Evolutionary conservation across 371 early-diverging fungal species (phyloP), one percentile per base, ranked within the genome.

Genomic region (Phascolomyces articulosus): DNA sequence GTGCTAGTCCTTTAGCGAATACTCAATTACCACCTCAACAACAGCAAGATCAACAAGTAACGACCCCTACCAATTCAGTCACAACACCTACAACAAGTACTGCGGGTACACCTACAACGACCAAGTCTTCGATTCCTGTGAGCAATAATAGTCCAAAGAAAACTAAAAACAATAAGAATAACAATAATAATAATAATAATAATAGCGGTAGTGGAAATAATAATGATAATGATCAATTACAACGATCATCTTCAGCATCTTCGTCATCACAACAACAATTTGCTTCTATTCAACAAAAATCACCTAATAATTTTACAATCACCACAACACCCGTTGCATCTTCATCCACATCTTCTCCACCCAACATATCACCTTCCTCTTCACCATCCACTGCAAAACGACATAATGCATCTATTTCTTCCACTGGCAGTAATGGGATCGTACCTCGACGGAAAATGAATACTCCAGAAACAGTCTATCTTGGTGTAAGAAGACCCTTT

Each of bases 401-500:
- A 23, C 51, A 51, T 24, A 51, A 51, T 51, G 6, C 51, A 51
- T 51, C 51, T n/a, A 29, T 55, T n/a, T 59, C 60, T n/a, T 59
- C 48, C 2, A 15, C 60, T 26, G 60, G 31, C 31, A 40, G 40
- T 58, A 51, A 51, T 51, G 51, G 51, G 51, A 51, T 51, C 51
- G 51, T 51, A 11, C 51, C 51, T 4, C 34, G 63, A 20, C 63
- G 67, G 58, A 62, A 62, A 54, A 40, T 53, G 15, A 27, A 51
- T 51, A 66, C 70, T 15, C 70, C 70, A 4, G 60, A 62, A 55
- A 60, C 56, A 8, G 66, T 62, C n/a, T 70, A 70, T 26, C 23
- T 61, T 26, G 60, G 58, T 55, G 70, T 66, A 31, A 44, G 54
- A 6, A 29, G 41, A 58, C 94, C 96, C 7, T 93, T 92, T 76